These are phyloP conservation scores for Suillus luteus DNA, from an alignment of 768 basidiomycete genomes.

Conservation along the genomic window DNA sequence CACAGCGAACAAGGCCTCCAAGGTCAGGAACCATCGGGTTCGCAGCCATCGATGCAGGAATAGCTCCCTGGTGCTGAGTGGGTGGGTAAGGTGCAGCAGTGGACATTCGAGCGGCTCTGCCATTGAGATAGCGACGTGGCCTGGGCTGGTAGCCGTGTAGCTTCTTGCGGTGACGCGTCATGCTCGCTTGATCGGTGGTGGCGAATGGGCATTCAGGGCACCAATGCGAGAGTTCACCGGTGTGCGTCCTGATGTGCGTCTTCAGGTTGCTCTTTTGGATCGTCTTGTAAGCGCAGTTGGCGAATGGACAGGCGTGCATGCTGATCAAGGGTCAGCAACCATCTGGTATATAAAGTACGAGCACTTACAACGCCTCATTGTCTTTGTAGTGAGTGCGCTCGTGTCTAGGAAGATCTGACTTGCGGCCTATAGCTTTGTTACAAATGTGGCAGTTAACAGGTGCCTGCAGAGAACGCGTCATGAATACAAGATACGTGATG, in stretches of 20 bases:
- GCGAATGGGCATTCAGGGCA: too few relatives aligned
- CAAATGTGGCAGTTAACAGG: neutral
- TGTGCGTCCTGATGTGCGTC: slow-evolving; percentile 24
- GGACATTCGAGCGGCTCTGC: slow-evolving; percentile 6
- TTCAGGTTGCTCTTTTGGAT: slow-evolving; percentile 31
- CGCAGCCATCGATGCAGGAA: too few relatives aligned
- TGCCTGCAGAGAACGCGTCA: neutral
- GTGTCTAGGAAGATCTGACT: neutral
- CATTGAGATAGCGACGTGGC: slow-evolving; percentile 3
- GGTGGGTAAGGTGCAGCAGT: slow-evolving; percentile 1
- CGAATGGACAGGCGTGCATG: slow-evolving; percentile 24
- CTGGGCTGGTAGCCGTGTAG: slow-evolving; percentile 23
- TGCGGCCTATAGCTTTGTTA: neutral
- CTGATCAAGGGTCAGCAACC: neutral
- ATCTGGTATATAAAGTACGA: neutral
- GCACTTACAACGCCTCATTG: neutral
- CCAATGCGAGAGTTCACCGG: too few relatives aligned
- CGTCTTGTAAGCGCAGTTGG: slow-evolving; percentile 24
- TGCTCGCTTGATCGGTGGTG: too few relatives aligned
- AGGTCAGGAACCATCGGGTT: too few relatives aligned
- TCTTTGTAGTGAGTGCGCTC: neutral
- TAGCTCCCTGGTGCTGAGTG: too few relatives aligned
- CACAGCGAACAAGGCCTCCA: too few relatives aligned
- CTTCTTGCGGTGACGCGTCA: neutral
- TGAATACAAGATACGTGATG: neutral